phyloP scores from a whole-genome alignment of 2,329 filamentous ascomycete species.

The Sporothrix luriei region DNA sequence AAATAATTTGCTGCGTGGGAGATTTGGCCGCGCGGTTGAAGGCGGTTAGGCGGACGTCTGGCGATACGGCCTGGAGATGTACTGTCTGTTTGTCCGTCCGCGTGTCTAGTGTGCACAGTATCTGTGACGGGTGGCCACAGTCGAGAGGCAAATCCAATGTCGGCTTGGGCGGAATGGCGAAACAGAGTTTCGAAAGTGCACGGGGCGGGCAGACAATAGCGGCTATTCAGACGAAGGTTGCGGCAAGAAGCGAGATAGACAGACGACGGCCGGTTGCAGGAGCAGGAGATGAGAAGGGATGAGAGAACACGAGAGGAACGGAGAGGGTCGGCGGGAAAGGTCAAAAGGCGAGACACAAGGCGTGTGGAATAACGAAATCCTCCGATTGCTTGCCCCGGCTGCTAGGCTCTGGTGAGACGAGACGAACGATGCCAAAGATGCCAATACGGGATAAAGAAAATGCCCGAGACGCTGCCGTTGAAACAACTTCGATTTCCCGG shows the following conservation, averaged over 20 bases:
- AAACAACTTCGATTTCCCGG: neutral
- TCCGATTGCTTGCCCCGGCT: neutral
- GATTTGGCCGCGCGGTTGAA: constrained; percentile 16
- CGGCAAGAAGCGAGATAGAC: constrained; percentile 16
- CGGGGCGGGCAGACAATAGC: neutral
- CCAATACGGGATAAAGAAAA: constrained; percentile 13
- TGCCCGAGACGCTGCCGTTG: constrained; percentile 19
- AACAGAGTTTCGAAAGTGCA: neutral
- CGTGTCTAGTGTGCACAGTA: neutral
- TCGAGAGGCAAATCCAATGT: constrained; percentile 7
- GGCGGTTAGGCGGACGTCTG: neutral
- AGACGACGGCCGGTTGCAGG: neutral
- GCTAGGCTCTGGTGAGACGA: constrained; percentile 2
- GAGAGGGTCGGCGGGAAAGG: neutral
- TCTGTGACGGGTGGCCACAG: constrained; percentile 14
- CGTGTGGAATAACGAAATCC: constrained; percentile 6
- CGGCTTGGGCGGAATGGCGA: neutral
- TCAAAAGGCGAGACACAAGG: constrained; percentile 4
- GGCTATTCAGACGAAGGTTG: constrained; percentile 16
- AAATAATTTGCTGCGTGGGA: constrained; percentile 15
- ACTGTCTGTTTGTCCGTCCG: neutral
- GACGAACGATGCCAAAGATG: neutral
- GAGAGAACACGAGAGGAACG: too few relatives aligned
- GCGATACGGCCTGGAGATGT: neutral
- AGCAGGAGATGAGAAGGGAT: neutral